Evolutionary conservation across 1,139 yeast species (phyloP).

Genomic region (Hemisphaericaspora xylofermentans): DNA sequence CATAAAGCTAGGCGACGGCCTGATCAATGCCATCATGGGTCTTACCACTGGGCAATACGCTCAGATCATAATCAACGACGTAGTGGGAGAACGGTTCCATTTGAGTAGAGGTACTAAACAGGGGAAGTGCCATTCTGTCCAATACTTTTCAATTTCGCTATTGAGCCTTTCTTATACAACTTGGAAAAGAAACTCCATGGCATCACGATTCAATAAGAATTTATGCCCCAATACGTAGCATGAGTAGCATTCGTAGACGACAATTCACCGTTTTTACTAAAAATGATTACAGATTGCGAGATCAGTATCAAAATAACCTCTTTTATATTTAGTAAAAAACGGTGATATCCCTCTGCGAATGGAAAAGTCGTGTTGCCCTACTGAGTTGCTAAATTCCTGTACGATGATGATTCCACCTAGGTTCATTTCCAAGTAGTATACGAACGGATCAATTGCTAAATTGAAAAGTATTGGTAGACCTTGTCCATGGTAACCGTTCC

Average conservation of each 20-base stretch:
- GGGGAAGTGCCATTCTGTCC: not conserved
- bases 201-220: not conserved
- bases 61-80: not conserved
- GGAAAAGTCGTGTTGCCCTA: not conserved
- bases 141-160: not conserved
- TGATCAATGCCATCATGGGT: not conserved
- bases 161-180: not conserved
- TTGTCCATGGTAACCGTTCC: not conserved
- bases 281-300: not conserved
- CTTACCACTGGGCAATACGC: not conserved
- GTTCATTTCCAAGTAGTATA: not conserved
- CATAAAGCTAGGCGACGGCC: not conserved
- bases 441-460: not conserved
- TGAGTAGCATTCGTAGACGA: slow-evolving; percentile 1
- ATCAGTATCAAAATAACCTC: too few relatives aligned
- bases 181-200: not conserved
- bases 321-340: too few relatives aligned
- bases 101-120: not conserved
- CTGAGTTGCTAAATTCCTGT: not conserved
- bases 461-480: not conserved
- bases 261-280: not conserved
- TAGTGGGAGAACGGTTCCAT: not conserved
- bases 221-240: not conserved
- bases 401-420: not conserved
- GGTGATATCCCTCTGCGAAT: slow-evolving; percentile 1